These are phyloP conservation scores for Fragaria vesca DNA, from an alignment of 306 rosid genomes.

Conservation along the genomic window DNA sequence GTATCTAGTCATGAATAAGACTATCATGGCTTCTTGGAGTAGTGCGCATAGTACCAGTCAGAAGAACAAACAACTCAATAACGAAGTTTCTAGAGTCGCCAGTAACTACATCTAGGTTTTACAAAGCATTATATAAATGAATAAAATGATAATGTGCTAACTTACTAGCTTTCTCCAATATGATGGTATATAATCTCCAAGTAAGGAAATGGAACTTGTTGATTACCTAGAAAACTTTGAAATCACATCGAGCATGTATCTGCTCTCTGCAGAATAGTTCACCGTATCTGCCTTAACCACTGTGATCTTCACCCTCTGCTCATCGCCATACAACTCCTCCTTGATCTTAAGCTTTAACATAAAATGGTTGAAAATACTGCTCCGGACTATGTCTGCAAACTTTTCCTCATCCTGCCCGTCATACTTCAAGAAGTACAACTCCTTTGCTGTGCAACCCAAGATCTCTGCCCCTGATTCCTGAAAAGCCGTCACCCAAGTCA, in stretches of 20 bases:
- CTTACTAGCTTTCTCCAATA: slow-evolving; percentile 17
- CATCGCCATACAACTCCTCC: slow-evolving; percentile 84
- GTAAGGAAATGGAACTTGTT: slow-evolving; percentile 8
- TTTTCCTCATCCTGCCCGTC: slow-evolving; percentile 63
- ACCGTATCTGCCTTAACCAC: slow-evolving; percentile 82
- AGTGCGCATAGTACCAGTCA: background rate
- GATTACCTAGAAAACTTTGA: slow-evolving; percentile 48
- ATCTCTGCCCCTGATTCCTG: slow-evolving; percentile 96
- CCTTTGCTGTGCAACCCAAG: slow-evolving; percentile 73
- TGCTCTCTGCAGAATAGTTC: slow-evolving; percentile 68
- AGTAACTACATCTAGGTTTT: slow-evolving; percentile 12
- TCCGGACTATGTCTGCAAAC: slow-evolving; percentile 64
- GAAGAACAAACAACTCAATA: slow-evolving; percentile 9
- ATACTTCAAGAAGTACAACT: slow-evolving; percentile 68
- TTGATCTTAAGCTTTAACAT: slow-evolving; percentile 80
- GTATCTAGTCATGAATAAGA: background rate
- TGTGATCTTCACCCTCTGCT: slow-evolving; percentile 83
- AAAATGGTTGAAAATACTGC: slow-evolving; percentile 62
- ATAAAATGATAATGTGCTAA: background rate
- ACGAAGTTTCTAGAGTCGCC: slow-evolving; percentile 8
- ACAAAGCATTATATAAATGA: slow-evolving; percentile 9
- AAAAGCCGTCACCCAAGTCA: slow-evolving; percentile 96
- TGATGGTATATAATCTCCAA: slow-evolving; percentile 2
- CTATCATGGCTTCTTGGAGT: background rate
- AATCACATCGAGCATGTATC: slow-evolving; percentile 61